Evolutionary conservation across 441 rosid genomes (phyloP).

Genomic region (Adansonia gregorii): DNA sequence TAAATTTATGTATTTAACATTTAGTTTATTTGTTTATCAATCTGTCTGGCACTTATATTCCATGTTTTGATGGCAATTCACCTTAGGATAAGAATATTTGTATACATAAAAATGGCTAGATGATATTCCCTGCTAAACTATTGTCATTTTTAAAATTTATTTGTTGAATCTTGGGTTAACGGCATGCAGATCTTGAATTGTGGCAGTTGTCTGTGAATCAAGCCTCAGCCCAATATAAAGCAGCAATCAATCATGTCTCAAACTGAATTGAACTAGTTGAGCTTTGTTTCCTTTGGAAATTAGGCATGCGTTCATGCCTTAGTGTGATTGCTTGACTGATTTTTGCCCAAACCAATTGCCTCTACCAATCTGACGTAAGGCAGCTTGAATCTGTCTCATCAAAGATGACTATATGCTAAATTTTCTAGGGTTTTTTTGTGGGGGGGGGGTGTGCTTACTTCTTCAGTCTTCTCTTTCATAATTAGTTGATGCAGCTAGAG

Average conservation of each 20-base stretch:
- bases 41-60: not conserved
- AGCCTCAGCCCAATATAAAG: not conserved
- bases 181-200: slow-evolving; percentile 4
- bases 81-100: not conserved
- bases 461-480: not conserved
- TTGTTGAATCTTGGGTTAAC: slow-evolving; percentile 5
- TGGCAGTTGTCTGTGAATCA: not conserved
- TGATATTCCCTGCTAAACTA: not conserved
- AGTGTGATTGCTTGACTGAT: not conserved
- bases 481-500: not conserved
- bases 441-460: not conserved
- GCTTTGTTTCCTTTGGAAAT: not conserved
- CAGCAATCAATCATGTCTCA: not conserved
- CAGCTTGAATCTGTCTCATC: not conserved
- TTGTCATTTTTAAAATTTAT: not conserved
- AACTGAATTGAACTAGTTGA: slow-evolving; percentile 16
- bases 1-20: not conserved
- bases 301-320: slow-evolving; percentile 4
- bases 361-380: not conserved
- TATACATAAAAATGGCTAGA: not conserved
- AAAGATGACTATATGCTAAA: not conserved
- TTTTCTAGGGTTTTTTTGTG: not conserved
- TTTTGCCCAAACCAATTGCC: slow-evolving; percentile 2
- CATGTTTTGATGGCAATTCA: not conserved
- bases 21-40: not conserved